phyloP scores from a whole-genome alignment of 1,284 basidiomycete species.

The Fomitopsis palustris region DNA sequence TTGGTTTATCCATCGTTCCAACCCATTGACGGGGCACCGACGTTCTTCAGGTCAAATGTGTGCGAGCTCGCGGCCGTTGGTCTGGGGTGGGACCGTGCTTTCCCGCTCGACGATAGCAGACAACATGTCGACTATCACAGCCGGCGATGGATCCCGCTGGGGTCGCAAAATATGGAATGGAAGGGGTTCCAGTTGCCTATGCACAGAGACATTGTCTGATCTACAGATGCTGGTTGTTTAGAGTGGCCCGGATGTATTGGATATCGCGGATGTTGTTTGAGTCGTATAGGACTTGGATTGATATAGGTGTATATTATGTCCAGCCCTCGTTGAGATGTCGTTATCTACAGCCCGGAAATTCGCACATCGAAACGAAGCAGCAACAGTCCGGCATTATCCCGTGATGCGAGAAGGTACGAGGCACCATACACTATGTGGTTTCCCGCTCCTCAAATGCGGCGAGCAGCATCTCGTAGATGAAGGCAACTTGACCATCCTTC shows the following conservation, averaged over 20 bases:
- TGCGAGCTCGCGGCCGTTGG: constrained; percentile 58
- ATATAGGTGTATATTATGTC: too few species aligned
- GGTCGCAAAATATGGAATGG: background rate
- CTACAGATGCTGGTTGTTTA: background rate
- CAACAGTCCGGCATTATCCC: background rate
- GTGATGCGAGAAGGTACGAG: background rate
- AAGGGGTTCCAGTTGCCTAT: background rate
- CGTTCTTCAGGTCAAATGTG: constrained; percentile 48
- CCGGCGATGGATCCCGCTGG: background rate
- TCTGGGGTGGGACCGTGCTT: constrained; percentile 61
- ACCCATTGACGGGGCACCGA: background rate
- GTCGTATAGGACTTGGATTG: background rate
- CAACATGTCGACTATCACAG: background rate
- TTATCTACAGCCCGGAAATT: too few species aligned
- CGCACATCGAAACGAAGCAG: background rate
- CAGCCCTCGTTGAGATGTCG: too few species aligned
- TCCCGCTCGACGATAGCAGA: constrained; percentile 41
- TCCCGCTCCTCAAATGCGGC: constrained; percentile 28
- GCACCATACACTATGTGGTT: background rate
- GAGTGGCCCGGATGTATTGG: background rate
- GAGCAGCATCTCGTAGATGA: constrained; percentile 64
- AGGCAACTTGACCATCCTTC: constrained; percentile 57
- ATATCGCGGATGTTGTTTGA: background rate
- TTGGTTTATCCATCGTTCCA: background rate
- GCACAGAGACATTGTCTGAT: background rate